Base-by-base conservation (phyloP, 768 basidiomycete genomes). In the Kockovaella imperatae region DNA sequence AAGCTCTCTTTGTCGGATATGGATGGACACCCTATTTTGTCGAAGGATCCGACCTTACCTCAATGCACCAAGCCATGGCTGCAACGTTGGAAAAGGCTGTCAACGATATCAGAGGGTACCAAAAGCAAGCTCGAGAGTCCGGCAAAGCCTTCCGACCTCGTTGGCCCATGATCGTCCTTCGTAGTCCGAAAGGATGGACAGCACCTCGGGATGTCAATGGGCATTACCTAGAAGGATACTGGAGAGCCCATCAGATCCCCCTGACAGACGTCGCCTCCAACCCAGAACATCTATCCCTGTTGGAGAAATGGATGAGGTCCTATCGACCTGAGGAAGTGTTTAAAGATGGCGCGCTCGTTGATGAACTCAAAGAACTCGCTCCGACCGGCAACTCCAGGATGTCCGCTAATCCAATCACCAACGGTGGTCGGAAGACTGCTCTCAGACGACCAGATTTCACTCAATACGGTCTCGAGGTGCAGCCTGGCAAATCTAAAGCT, bases 161-260 rank as follows among this genome's bases (percentile, higher is more conserved):
- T 48, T 67, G 66, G 66, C 68, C 68, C 11, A 57, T 70, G 58
- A 61, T 70, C 49, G 36, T 70, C 24, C 53, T 70, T 17, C 49
- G 68, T 35, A 56, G 54, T 21, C 68, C 68, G 36, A 70, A 70
- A 47, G 79, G 86, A 32, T 81, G 78, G 74, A 77, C 80, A 8
- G 82, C 83, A 2, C 86, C 86, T 2, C 80, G 82, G 58, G 53
- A 71, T 17, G 69, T 86, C 32, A 76, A 79, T 47, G 84, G 81
- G 25, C 78, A 85, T 54, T 79, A 78, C 54, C 77, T 89, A 42
- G 84, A 86, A 65, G 84, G 84, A 23, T 86, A 82, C 25, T 90
- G 83, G 77, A 81, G 77, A 52, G 78, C 88, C 0, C 88, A 93
- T 64, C 88, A 91, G 72, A 86, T 93, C 2, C 87, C 89, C 6